Percentiles rank a stretch among this genome's conserved stretches.
These are phyloP conservation scores for Tolypocladium nubicola DNA, from an alignment of 2,329 filamentous ascomycete genomes.

Conservation along the genomic window DNA sequence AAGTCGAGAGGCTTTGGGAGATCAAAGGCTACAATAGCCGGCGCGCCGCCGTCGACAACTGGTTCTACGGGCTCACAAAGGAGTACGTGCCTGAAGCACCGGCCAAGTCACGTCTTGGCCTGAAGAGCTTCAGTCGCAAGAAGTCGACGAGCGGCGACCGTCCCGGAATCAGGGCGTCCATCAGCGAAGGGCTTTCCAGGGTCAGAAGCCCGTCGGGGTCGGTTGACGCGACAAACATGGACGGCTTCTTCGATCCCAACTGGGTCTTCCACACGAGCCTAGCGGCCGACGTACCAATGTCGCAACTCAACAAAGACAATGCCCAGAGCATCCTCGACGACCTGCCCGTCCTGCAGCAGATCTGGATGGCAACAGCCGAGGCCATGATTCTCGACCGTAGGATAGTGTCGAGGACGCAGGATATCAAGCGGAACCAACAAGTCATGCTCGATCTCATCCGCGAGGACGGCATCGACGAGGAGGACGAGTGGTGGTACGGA, in stretches of 20 bases:
- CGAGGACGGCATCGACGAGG: conserved; percentile 46
- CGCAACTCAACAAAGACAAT: conserved; percentile 38
- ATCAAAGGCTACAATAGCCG: conserved; percentile 55
- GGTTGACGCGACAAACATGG: conserved; percentile 17
- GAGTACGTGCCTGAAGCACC: conserved; percentile 27
- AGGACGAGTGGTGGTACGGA: conserved; percentile 55
- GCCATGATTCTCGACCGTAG: conserved; percentile 48
- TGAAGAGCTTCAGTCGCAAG: conserved; percentile 46
- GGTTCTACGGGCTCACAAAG: conserved; percentile 43
- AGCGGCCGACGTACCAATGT: conserved; percentile 52
- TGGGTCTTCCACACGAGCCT: conserved; percentile 49
- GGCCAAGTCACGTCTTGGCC: conserved; percentile 38
- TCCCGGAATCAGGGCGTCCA: conserved; percentile 9
- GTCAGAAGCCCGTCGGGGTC: conserved; percentile 17
- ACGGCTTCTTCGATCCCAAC: conserved; percentile 19
- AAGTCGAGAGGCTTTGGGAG: conserved; percentile 55
- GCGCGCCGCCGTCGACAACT: conserved; percentile 47
- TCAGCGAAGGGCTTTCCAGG: conserved; percentile 13
- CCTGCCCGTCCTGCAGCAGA: conserved; percentile 45
- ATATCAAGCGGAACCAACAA: conserved; percentile 53
- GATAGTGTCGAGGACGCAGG: conserved; percentile 45
- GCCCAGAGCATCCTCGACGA: conserved; percentile 41
- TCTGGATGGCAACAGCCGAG: conserved; percentile 55
- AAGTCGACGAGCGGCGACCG: conserved; percentile 33
- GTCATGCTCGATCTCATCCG: conserved; percentile 55